Conservation (phyloP, 2,329 filamentous ascomycete genomes). For the Rugonectria rugulosa region DNA sequence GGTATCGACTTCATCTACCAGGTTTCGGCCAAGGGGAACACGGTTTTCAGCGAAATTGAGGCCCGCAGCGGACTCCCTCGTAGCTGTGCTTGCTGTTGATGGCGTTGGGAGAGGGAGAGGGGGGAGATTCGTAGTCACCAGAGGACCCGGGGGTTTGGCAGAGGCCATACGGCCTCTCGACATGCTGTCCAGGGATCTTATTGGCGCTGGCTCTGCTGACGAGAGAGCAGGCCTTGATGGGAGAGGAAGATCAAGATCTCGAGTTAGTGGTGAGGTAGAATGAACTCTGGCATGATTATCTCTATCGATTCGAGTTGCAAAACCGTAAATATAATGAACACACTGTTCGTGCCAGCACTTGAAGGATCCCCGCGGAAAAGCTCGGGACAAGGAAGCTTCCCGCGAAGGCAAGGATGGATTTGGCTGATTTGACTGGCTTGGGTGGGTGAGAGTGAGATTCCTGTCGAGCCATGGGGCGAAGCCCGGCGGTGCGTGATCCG, state of each 20-base stretch:
- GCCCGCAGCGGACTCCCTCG: constrained; percentile 37
- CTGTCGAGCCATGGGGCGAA: constrained; percentile 62
- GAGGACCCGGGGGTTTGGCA: constrained; percentile 48
- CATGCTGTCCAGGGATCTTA: constrained; percentile 31
- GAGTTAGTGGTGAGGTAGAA: constrained; percentile 46
- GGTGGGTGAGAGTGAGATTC: constrained; percentile 55
- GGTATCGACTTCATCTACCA: constrained; percentile 58
- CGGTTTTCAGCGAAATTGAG: constrained; percentile 52
- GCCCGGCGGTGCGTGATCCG: constrained; percentile 50
- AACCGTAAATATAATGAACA: constrained; percentile 66
- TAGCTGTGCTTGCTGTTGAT: constrained; percentile 33
- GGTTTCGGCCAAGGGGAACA: constrained; percentile 46
- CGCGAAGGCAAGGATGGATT: constrained; percentile 43
- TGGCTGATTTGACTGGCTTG: constrained; percentile 58
- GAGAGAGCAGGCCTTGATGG: constrained; percentile 24
- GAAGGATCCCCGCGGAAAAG: constrained; percentile 43
- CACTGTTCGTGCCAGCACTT: constrained; percentile 65
- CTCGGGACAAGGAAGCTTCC: constrained; percentile 20
- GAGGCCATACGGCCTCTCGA: constrained; percentile 40
- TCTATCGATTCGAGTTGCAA: constrained; percentile 57
- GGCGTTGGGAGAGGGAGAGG: constrained; percentile 41
- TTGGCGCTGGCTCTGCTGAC: constrained; percentile 20
- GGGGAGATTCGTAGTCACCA: constrained; percentile 40
- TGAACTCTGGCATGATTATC: constrained; percentile 61
- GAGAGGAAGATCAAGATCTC: constrained; percentile 55